These are phyloP conservation scores for Cutaneotrichosporon sp. DNA, from an alignment of 1,284 basidiomycete genomes.

Conservation along the genomic window DNA sequence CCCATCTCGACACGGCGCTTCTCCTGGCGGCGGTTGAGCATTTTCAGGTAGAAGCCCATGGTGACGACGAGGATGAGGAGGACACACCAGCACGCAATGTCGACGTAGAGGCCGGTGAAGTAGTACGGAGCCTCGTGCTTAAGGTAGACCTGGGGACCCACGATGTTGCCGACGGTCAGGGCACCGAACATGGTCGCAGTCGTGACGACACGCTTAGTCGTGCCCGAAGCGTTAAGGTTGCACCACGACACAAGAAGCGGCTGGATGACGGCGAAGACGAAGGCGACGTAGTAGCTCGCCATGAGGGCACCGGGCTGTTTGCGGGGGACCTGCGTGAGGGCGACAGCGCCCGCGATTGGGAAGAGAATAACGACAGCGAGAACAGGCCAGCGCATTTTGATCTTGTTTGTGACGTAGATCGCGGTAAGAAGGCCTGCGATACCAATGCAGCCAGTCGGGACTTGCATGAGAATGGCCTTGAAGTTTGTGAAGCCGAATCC, in stretches of 20 bases:
- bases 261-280: constrained; percentile 34
- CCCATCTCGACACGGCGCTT: constrained; percentile 36
- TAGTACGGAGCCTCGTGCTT: constrained; percentile 31
- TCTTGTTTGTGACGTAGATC: constrained; percentile 51
- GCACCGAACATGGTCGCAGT: constrained; percentile 32
- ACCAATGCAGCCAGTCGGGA: constrained; percentile 54
- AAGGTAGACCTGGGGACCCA: constrained; percentile 44
- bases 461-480: constrained; percentile 43
- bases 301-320: constrained; percentile 29
- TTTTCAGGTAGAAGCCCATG: constrained; percentile 39
- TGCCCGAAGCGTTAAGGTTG: constrained; percentile 42
- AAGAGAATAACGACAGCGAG: constrained; percentile 44
- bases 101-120: constrained; percentile 42
- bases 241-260: constrained; percentile 39
- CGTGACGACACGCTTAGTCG: constrained; percentile 42
- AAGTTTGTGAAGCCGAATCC: constrained; percentile 45
- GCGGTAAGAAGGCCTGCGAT: constrained; percentile 50
- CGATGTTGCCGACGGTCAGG: constrained; percentile 27
- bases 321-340: constrained; percentile 29
- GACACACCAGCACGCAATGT: constrained; percentile 34
- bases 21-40: constrained; percentile 39
- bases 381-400: constrained; percentile 55
- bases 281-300: constrained; percentile 40
- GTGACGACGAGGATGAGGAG: constrained; percentile 33
- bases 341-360: constrained; percentile 42